Base-by-base conservation (phyloP, 2,329 filamentous ascomycete species). In the Lecanosticta acicola region DNA sequence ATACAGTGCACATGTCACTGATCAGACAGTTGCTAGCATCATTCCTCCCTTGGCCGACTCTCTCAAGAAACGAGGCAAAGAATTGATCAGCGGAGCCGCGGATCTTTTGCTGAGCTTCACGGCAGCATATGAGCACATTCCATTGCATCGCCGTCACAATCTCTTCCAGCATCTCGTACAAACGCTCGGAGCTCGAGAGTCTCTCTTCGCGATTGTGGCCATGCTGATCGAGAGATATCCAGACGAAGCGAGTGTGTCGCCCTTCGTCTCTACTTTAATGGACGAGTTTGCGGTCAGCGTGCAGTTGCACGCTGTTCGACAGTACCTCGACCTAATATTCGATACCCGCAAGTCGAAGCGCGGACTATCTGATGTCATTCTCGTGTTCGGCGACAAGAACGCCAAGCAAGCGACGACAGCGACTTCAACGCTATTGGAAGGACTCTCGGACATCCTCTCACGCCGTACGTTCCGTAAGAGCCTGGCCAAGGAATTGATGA, bases 101-200 rank as follows among this genome's bases (percentile, higher is more conserved):
- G 89, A 95, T 59, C 79, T 98, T 39, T 76, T 98, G n/a, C 77
- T 94, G 34, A 97, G 90, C 71, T 98, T 98, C 64, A 91, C 89
- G 14, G 89, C 90, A 5, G 93, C 94, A 0, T 98, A 94, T 66
- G 90, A 96, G 64, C 93, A 98, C 63, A 90, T 98, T 53, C 93
- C 93, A 3, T 78, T 84, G 7, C 90, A 96, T 66, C 80, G 93
- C 46, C 81, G 89, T 54, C 79, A 87, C 21, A 82, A 83, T 33
- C 73, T 98, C 4, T 98, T 96, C 68, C 77, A 85, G 43, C 87
- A 91, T 41, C 74, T 98, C 14, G 82, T 93, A 17, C 81, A 87
- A 58, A 94, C 90, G 9, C 75, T 98, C 3, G 91, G 91, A 2
- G 77, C 88, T 0, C 78, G 85, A 42, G 90, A 97, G 51, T 94